phyloP scores from a whole-genome alignment of 192 early-diverging fungal genomes.

The Phlyctochytrium planicorne region DNA sequence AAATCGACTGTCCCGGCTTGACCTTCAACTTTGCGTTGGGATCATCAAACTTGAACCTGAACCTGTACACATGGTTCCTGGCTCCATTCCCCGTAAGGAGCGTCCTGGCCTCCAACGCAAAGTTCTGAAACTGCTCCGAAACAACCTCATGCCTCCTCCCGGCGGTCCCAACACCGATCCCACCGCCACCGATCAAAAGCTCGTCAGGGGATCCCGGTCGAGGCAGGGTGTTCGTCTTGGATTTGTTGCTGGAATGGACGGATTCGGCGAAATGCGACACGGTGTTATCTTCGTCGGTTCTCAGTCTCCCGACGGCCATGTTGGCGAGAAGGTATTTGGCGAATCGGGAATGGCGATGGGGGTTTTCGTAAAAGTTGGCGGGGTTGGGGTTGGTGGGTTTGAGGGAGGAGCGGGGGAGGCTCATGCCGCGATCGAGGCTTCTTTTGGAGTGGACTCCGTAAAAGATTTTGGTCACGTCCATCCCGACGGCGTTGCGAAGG shows the following conservation, averaged over 20 bases:
- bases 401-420: background rate
- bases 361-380: background rate
- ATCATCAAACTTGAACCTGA: slow-evolving; percentile 17
- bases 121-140: slow-evolving; percentile 8
- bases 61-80: slow-evolving; percentile 8
- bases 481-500: slow-evolving; percentile 17
- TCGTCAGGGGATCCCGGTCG: no score
- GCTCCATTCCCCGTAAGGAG: background rate
- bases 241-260: no score
- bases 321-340: slow-evolving; percentile 26
- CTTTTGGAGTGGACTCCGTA: slow-evolving; percentile 4
- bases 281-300: no score
- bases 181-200: no score
- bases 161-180: no score
- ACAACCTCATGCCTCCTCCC: background rate
- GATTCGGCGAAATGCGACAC: no score
- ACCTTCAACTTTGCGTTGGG: slow-evolving; percentile 13
- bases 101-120: slow-evolving; percentile 13
- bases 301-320: slow-evolving; percentile 34
- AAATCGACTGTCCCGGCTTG: slow-evolving; percentile 26
- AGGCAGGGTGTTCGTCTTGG: no score
- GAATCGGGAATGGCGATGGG: slow-evolving; percentile 34
- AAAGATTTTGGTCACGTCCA: slow-evolving; percentile 30
- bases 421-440: background rate
- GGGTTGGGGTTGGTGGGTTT: background rate